These are phyloP conservation scores for Eutrema japonicum DNA, from an alignment of 345 rosid genomes.

Conservation along the genomic window DNA sequence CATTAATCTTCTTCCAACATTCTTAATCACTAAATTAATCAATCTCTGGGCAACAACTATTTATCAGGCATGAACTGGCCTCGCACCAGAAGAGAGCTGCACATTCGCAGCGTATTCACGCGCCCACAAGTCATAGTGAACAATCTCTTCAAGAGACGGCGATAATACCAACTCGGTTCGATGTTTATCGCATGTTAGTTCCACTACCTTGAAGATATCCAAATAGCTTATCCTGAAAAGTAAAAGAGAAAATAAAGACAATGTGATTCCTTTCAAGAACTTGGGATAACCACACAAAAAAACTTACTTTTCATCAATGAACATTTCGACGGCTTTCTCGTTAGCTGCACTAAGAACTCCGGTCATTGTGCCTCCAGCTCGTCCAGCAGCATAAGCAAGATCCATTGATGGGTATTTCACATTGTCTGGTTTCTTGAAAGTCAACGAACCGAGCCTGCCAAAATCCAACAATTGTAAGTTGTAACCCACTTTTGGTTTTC, in stretches of 20 bases:
- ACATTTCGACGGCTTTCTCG: conserved; percentile 85
- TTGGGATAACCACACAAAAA: neutral
- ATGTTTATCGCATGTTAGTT: conserved; percentile 80
- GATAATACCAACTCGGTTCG: conserved; percentile 63
- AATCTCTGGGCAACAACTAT: neutral
- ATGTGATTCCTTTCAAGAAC: conserved; percentile 8
- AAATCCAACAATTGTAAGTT: neutral
- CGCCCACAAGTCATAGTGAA: conserved; percentile 94
- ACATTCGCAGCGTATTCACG: conserved; percentile 67
- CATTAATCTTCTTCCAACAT: conserved; percentile 6
- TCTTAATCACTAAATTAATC: too few species aligned
- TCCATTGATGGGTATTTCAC: conserved; percentile 94
- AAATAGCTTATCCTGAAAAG: conserved; percentile 76
- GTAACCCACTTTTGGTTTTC: neutral
- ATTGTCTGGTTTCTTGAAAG: conserved; percentile 86
- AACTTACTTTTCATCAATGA: conserved; percentile 75
- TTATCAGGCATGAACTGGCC: conserved; percentile 51
- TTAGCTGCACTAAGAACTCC: conserved; percentile 99
- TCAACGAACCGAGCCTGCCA: conserved; percentile 85
- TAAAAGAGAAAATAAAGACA: neutral
- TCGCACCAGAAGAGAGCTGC: conserved; percentile 51
- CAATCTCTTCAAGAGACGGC: conserved; percentile 86
- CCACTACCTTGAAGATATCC: conserved; percentile 94
- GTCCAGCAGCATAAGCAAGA: conserved; percentile 94
- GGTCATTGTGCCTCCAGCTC: conserved; percentile 99